phyloP scores from a whole-genome alignment of 768 basidiomycete genomes.

The Wakefieldia striispora region DNA sequence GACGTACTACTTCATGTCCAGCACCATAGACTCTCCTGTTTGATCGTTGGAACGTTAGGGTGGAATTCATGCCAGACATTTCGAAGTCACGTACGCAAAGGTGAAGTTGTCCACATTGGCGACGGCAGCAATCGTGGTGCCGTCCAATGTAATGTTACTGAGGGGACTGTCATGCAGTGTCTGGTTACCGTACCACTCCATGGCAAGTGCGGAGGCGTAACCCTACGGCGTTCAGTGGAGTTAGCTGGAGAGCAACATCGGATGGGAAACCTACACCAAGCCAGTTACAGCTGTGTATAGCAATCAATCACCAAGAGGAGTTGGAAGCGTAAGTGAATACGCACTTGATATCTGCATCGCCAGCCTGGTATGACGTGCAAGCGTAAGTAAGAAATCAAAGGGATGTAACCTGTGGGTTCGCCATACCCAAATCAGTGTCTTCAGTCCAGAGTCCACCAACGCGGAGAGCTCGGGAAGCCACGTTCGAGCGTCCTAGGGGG shows the following conservation, averaged over 20 bases:
- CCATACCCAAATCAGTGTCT: slow-evolving; percentile 41
- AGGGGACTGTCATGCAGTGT: slow-evolving; percentile 39
- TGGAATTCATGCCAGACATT: neutral
- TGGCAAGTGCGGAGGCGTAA: slow-evolving; percentile 38
- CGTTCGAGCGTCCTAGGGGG: slow-evolving; percentile 33
- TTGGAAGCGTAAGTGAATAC: neutral
- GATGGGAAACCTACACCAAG: slow-evolving; percentile 33
- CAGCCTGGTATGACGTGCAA: slow-evolving; percentile 15
- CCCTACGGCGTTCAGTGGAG: slow-evolving; percentile 20
- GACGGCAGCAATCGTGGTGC: slow-evolving; percentile 53
- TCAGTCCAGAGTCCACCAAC: slow-evolving; percentile 36
- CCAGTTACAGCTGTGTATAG: slow-evolving; percentile 17
- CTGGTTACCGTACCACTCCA: slow-evolving; percentile 47
- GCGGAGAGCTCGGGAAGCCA: slow-evolving; percentile 36
- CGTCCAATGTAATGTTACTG: slow-evolving; percentile 56
- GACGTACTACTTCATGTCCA: slow-evolving; percentile 62
- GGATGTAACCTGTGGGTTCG: neutral
- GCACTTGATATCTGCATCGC: slow-evolving; percentile 29
- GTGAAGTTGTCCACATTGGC: slow-evolving; percentile 66
- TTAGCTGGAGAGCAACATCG: neutral
- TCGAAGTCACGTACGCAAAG: slow-evolving; percentile 51
- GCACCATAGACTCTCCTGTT: slow-evolving; percentile 52
- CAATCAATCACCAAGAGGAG: slow-evolving; percentile 1
- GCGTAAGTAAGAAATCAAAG: neutral
- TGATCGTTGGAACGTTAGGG: neutral